These are phyloP conservation scores for Aspergillus avenaceus DNA, from an alignment of 495 filamentous ascomycete species.

Conservation along the genomic window DNA sequence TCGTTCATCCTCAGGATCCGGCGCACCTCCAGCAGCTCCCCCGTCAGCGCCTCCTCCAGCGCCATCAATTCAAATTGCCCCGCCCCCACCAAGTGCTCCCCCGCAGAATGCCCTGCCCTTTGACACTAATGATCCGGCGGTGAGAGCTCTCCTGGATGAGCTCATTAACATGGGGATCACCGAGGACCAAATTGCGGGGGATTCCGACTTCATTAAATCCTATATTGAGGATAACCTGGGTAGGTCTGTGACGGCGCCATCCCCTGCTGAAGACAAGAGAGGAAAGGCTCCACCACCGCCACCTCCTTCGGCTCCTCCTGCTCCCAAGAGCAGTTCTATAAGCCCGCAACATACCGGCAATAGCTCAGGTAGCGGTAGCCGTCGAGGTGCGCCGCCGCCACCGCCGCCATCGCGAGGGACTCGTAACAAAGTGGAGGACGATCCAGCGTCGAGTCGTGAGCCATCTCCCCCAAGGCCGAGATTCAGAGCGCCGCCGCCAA, in stretches of 20 bases:
- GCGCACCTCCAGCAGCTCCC: constrained; percentile 37
- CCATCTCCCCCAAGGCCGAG: constrained; percentile 48
- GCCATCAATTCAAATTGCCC: constrained; percentile 45
- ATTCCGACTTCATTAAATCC: constrained; percentile 90
- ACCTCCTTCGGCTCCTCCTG: constrained; percentile 54
- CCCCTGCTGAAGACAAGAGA: constrained; percentile 39
- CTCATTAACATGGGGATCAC: constrained; percentile 83
- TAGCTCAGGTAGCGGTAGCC: constrained; percentile 55
- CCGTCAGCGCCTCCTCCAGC: constrained; percentile 47
- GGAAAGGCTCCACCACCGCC: constrained; percentile 55
- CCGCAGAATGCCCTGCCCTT: constrained; percentile 58
- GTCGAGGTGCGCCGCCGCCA: constrained; percentile 73
- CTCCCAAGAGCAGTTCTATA: constrained; percentile 42
- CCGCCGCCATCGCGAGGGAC: constrained; percentile 76
- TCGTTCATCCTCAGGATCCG: constrained; percentile 58
- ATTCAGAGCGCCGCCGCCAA: constrained; percentile 79
- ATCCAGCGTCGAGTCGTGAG: constrained; percentile 46
- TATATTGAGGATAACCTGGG: constrained; percentile 82
- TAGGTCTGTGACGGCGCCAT: constrained; percentile 30
- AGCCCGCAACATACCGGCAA: constrained; percentile 67
- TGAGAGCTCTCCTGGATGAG: constrained; percentile 80
- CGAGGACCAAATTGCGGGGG: constrained; percentile 85
- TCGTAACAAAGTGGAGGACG: constrained; percentile 45
- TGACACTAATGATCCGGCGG: constrained; percentile 78
- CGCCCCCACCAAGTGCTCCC: constrained; percentile 33